Base-by-base conservation (phyloP, 2,329 filamentous ascomycete species). In the Colletotrichum destructivum region DNA sequence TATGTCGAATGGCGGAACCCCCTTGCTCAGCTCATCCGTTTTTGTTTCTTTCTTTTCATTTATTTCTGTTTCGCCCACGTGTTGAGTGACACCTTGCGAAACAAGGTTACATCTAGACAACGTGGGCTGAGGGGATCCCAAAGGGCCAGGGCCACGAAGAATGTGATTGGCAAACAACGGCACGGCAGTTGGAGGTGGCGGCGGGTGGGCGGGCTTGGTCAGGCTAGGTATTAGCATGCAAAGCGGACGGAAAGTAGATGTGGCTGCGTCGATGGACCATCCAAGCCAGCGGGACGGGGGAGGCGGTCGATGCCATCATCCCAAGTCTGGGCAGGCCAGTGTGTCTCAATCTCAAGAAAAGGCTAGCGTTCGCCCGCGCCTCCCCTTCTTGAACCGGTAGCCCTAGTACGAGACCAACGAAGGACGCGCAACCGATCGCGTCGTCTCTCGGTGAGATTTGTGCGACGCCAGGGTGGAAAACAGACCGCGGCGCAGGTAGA, bases 41-140 rank as follows among this genome's bases (percentile, higher is more conserved):
- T 15, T 15, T 13, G 8, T 16, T 23, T 62, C 21, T 18, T 31
- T 16, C 23, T 62, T 31, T 23, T 31, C 49, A 18, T n/a, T 62
- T 49, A 11, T 51, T 18, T 40, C 38, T 23, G 26, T 40, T 40
- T 23, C 16, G n/a, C 31, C 46, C n/a, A 38, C 46, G 44, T 18
- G 44, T 26, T 21, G 35, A 38, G 35, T 38, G 18, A 18, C 18
- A 23, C 44, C 44, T 18, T 40, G 26, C 44, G 35, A 62, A 56
- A 62, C 23, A 52, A 63, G 62, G 67, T 66, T 49, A 47, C 49
- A 66, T 70, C 40, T 47, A 63, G 59, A 69, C 59, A 7, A 63
- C 52, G 54, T 69, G 69, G 64, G 51, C 57, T 35, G 44, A 38
- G 38, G 35, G 35, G 23, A 11, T 23, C 13, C 23, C 18, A 66